Conservation (phyloP, 1,284 basidiomycete genomes). For the Anthracocystis panici-leucophaei region DNA sequence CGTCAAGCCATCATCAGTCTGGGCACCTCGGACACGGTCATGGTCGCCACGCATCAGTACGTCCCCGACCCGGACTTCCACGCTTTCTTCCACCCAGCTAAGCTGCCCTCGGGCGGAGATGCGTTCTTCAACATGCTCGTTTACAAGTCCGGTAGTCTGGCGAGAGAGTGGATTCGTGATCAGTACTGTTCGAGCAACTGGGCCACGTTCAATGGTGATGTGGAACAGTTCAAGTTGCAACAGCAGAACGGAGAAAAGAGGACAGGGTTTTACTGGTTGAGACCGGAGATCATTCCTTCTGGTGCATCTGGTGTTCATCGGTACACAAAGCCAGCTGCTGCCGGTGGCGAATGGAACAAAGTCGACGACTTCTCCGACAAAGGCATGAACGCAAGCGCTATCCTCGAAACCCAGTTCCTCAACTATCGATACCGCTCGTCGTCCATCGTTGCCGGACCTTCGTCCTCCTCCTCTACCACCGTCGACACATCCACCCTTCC, state of each 20-base stretch:
- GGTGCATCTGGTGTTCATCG: slow-evolving; percentile 78
- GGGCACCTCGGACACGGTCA: slow-evolving; percentile 90
- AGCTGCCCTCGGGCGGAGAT: slow-evolving; percentile 17
- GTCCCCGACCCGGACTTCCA: slow-evolving; percentile 72
- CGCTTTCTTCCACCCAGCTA: slow-evolving; percentile 72
- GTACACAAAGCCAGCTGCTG: slow-evolving; percentile 71
- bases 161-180: slow-evolving; percentile 82
- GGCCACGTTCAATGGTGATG: slow-evolving; percentile 79
- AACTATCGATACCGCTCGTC: slow-evolving; percentile 79
- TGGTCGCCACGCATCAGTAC: slow-evolving; percentile 75
- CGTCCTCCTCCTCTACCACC: slow-evolving; percentile 7
- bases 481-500: slow-evolving; percentile 21
- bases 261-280: slow-evolving; percentile 79
- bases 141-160: slow-evolving; percentile 71
- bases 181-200: slow-evolving; percentile 77
- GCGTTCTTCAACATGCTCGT: slow-evolving; percentile 72
- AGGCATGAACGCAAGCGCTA: slow-evolving; percentile 79
- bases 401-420: slow-evolving; percentile 86
- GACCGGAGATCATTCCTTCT: slow-evolving; percentile 84
- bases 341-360: slow-evolving; percentile 51
- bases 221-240: slow-evolving; percentile 69
- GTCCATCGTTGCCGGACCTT: slow-evolving; percentile 75
- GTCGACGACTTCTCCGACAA: slow-evolving; percentile 69
- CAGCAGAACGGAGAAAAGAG: slow-evolving; percentile 9
- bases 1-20: slow-evolving; percentile 87